Evolutionary conservation across 805 yeast genomes (phyloP).

Genomic region (Nakazawaea peltata): DNA sequence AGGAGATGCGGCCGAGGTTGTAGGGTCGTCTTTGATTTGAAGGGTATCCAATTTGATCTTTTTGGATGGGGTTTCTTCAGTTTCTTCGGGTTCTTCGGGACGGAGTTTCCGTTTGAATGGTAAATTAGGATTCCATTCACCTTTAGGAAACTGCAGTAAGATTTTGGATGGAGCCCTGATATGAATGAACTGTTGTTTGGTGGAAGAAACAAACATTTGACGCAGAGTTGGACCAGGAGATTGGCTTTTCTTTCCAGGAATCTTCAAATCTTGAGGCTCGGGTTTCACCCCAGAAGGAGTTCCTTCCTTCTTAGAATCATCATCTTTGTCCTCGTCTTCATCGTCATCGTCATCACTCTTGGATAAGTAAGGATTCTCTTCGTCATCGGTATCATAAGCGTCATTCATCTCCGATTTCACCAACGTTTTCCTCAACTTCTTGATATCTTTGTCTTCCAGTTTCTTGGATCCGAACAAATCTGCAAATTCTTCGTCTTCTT

Average conservation of each 20-base stretch:
- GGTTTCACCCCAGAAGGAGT: slow-evolving; percentile 11
- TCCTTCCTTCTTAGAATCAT: slow-evolving; percentile 27
- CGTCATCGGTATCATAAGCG: slow-evolving; percentile 83
- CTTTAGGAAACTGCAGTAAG: slow-evolving; percentile 60
- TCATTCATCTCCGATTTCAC: slow-evolving; percentile 81
- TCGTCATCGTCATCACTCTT: slow-evolving; percentile 61
- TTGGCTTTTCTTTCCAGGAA: slow-evolving; percentile 13
- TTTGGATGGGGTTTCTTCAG: slow-evolving; percentile 20
- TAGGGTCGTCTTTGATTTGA: slow-evolving; percentile 10
- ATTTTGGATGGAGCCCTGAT: slow-evolving; percentile 57
- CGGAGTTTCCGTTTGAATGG: slow-evolving; percentile 28
- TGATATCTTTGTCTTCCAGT: slow-evolving; percentile 86
- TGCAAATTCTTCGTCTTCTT: slow-evolving; percentile 57
- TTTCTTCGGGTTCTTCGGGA: slow-evolving; percentile 11
- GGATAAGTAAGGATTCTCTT: slow-evolving; percentile 73
- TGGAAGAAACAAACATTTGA: slow-evolving; percentile 34
- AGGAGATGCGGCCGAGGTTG: not conserved
- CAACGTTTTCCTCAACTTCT: slow-evolving; percentile 73
- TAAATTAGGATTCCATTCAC: slow-evolving; percentile 75
- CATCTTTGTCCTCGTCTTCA: slow-evolving; percentile 17
- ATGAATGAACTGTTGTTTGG: slow-evolving; percentile 43
- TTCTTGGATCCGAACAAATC: slow-evolving; percentile 63
- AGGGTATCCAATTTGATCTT: slow-evolving; percentile 16
- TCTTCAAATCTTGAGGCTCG: slow-evolving; percentile 2
- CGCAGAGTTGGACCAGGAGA: slow-evolving; percentile 20